Evolutionary conservation across 2,329 filamentous ascomycete genomes (phyloP), one percentile per base, ranked within the genome.

Genomic region (Parastagonospora nodorum): DNA sequence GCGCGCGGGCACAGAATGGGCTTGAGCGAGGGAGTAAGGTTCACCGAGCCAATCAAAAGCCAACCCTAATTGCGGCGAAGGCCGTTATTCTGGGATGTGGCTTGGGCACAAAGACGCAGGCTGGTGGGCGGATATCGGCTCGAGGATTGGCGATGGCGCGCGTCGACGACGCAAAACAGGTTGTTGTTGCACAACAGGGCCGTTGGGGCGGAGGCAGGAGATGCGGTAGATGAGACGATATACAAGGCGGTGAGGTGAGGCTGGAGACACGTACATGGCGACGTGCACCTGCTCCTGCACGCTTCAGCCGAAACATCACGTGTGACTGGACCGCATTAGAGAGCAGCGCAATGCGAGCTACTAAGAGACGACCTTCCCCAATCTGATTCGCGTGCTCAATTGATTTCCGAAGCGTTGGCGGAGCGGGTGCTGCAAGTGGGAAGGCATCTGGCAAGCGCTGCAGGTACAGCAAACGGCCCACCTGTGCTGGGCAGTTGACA

Each of bases 351-450:
- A 38, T 45, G 42, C 33, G 32, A 45, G 33, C n/a, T 16, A 37
- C 35, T 16, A 37, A 14, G 7, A 8, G 19, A 16, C 28, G 39
- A 29, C 39, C 39, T 42, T 42, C 39, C 39, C 39, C 39, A 42
- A 37, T 37, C 8, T 16, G 10, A 32, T 11, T 32, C 9, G 31
- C 37, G 37, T 15, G 19, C 16, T 14, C 15, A 8, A 19, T 40
- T 40, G 15, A 19, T 51, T 49, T 47, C 48, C 45, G 57, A 45
- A 33, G 37, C 33, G 36, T 15, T 16, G 24, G 46, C 49, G 43
- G 54, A 46, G 48, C 30, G 41, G 41, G 40, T 32, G 42, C 55
- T 31, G 50, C 49, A 51, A 41, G 33, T 51, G 54, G 31, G 32
- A 39, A 39, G 48, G 44, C 30, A 47, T 28, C 45, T 45, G 49